Evolutionary conservation across 257 asterid genomes (phyloP), one percentile per base, ranked within the genome.

Genomic region (Nicotiana tabacum): DNA sequence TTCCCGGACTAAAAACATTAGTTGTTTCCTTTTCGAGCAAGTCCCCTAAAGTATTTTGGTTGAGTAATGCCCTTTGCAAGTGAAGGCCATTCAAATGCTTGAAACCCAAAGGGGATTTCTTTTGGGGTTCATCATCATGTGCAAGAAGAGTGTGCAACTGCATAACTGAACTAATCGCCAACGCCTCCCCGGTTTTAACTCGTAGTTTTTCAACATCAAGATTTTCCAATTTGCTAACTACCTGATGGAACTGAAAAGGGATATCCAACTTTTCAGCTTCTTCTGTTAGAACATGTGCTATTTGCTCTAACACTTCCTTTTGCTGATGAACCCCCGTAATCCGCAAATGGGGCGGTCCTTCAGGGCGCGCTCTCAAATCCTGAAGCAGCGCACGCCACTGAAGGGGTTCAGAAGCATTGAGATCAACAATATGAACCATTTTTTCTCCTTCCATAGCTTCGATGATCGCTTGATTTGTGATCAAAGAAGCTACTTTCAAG

Each of bases 371-470:
- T 61, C 98, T 91, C 90, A 96, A 77, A 87, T 93, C 98, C 2
- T 94, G 94, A 11, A 96, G 95, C 58, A 96, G 95, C 0, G 97
- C 96, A 17, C 95, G 91, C 99, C 97, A 93, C 82, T 94, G 99
- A 0, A 91, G 84, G 0, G 99, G 97, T 56, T 94, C 99, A 0
- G 87, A 51, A 2, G 95, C 94, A 46, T 91, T 91, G 8, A 96
- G 89, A 86, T 96, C 99, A 21, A 96, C 84, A 4, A 96, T 92
- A 85, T 96, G 99, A 81, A 96, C 99, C 92, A 96, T 87, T 81
- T 90, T 96, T 74, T 96, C 99, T 1, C 99, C 99, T 85, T 93
- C 99, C 99, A 94, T 93, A 3, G 98, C 95, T 83, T 94, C 98
- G 11, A 95, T 84, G 11, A 96, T 93, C 3, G 98, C 96, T 84